These are phyloP conservation scores for Linnemannia hyalina DNA, from an alignment of 192 early-diverging fungal genomes.

Conservation along the genomic window DNA sequence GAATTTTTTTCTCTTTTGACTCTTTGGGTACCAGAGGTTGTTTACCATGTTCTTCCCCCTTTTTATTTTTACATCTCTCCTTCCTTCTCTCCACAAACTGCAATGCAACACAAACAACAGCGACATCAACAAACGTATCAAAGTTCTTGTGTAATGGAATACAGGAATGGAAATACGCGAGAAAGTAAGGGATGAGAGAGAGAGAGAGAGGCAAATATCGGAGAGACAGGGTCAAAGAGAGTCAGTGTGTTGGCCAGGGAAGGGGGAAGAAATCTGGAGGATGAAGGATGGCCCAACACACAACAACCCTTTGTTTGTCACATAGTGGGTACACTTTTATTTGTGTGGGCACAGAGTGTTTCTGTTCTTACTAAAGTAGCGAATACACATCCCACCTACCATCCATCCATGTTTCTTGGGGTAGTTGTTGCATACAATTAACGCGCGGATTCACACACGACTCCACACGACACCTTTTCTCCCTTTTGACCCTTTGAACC, in stretches of 20 bases:
- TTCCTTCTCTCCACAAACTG: neutral
- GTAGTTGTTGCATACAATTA: neutral
- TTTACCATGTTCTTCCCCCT: neutral
- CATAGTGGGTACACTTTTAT: neutral
- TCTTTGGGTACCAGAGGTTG: neutral
- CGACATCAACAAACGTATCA: neutral
- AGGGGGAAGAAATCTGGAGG: neutral
- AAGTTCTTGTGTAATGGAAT: conserved; percentile 10
- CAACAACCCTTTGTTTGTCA: no score
- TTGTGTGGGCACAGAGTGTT: neutral
- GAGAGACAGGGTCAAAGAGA: neutral
- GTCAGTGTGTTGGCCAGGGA: neutral
- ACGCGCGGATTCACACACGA: neutral
- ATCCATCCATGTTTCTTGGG: neutral
- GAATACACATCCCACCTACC: neutral
- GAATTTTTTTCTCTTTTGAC: neutral
- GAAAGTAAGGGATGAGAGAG: neutral
- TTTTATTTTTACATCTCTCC: neutral
- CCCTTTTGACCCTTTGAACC: no score
- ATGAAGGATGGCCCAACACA: neutral
- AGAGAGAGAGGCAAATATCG: neutral
- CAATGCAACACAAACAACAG: neutral
- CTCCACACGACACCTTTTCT: neutral
- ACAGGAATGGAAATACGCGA: neutral
- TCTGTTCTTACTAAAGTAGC: neutral